Evolutionary conservation across 2,329 filamentous ascomycete genomes (phyloP), one percentile per base, ranked within the genome.

Genomic region (Cercospora brassicicola): DNA sequence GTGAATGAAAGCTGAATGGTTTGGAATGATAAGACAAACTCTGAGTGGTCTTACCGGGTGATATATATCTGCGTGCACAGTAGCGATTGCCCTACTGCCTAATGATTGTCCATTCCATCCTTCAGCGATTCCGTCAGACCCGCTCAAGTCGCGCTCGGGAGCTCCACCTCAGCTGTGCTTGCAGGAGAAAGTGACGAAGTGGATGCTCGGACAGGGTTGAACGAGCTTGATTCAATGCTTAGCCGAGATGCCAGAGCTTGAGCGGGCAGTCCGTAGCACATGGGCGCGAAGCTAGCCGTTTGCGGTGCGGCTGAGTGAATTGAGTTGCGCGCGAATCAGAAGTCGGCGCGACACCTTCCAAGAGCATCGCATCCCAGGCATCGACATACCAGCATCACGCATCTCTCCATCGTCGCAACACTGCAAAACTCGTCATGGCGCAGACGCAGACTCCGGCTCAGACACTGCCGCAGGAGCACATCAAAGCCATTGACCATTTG

Each of bases 401-500:
- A 36, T 36, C 31, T 45, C 57, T 5, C 13, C 28, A 55, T 18
- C n/a, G 57, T 20, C 18, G n/a, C 55, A 53, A 39, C 55, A 53
- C 18, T 53, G 20, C 18, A 20, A 30, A n/a, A 11, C 28, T 30
- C 31, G 20, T 36, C 56, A 73, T 71, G 67, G 67, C 67, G 31
- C 68, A 64, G 23, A 59, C 73, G 18, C 72, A 72, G 15, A 8
- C 36, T 7, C 36, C 59, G 13, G 15, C 36, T 3, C 36, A 64
- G 23, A 59, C 62, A 42, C 36, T 74, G 23, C 70, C 73, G 18
- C 72, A 72, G 51, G 75, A 77, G 23, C 72, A 76, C 15, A 57
- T 76, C 18, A 70, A 71, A 18, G 71, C 76, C 20, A 71, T 79
- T 33, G 77, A 78, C 61, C 73, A 76, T 55, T 69, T 79, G 65